Conservation (phyloP, 305 asterid species). For the Solanum hybrid region DNA sequence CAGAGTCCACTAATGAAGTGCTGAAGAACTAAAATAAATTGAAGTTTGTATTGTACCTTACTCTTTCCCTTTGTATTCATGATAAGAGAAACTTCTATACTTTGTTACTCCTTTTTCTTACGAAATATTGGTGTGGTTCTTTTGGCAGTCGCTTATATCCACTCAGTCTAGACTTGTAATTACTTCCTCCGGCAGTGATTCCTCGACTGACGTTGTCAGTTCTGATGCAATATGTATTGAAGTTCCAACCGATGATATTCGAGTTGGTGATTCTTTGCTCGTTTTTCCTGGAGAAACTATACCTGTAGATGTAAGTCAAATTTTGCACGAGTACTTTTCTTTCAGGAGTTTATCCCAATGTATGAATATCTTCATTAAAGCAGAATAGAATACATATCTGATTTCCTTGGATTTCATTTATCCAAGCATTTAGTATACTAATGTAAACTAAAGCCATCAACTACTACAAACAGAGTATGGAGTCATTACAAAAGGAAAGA, state of each 20-base stretch:
- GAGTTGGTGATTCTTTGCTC: conserved; percentile 71
- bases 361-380: background rate
- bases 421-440: background rate
- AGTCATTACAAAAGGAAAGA: background rate
- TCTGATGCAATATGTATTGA: conserved; percentile 77
- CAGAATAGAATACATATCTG: background rate
- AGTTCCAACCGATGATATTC: conserved; percentile 93
- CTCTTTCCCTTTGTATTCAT: background rate
- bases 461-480: background rate
- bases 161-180: conserved; percentile 85
- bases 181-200: conserved; percentile 64
- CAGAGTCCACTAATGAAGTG: background rate
- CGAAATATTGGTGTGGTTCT: conserved; percentile 8
- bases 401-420: background rate
- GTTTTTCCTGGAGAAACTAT: conserved; percentile 98
- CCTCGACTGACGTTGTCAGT: conserved; percentile 51
- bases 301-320: conserved; percentile 84
- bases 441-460: background rate
- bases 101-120: conserved; percentile 10
- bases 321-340: background rate
- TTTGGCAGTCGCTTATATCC: conserved; percentile 85
- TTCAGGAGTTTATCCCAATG: background rate
- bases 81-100: background rate
- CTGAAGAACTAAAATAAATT: background rate
- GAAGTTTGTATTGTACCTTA: background rate